Evolutionary conservation across 2,329 filamentous ascomycete species (phyloP), one percentile per base, ranked within the genome.

Genomic region (Colletotrichum sp.): DNA sequence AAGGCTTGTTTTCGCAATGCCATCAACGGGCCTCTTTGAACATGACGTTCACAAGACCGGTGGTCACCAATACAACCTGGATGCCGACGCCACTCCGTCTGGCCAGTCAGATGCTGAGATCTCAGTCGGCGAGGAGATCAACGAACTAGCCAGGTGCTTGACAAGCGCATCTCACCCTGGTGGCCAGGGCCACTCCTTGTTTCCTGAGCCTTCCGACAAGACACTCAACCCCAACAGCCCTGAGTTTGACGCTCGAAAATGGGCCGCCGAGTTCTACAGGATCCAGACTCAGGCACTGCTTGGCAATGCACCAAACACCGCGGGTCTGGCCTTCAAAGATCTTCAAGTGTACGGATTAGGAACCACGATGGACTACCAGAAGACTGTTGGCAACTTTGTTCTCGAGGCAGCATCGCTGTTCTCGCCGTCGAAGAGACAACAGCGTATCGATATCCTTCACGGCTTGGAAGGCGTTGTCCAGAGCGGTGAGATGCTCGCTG

Each of bases 401-500:
- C 72, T 79, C n/a, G 71, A 79, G 22, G 83, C 80, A 27, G 77
- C 78, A 8, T 79, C 80, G 52, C 77, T 79, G 39, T 39, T 81
- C 34, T 44, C 83, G 12, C 81, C 83, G 1, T 70, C 68, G 3
- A 78, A 72, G 8, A 77, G 71, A 28, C 64, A 79, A 25, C 76
- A 78, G 36, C 78, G 78, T 57, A 86, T 88, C 76, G 86, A 91
- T 69, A 91, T 91, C 75, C 81, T 91, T 55, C 82, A 84, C 64
- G 83, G 87, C 73, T 83, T 89, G 34, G 88, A 91, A 71, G 90
- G 90, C 19, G 69, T 91, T 1, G 86, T 91, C 4, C 83, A 89
- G 74, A 85, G 82, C 36, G 90, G 90, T 19, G 90, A 92, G 83
- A 89, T 91, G 87, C 83, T 91, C 25, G 86, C 90, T 19, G 90